Conservation (phyloP, 305 asterid species). For the Rubia balearica region DNA sequence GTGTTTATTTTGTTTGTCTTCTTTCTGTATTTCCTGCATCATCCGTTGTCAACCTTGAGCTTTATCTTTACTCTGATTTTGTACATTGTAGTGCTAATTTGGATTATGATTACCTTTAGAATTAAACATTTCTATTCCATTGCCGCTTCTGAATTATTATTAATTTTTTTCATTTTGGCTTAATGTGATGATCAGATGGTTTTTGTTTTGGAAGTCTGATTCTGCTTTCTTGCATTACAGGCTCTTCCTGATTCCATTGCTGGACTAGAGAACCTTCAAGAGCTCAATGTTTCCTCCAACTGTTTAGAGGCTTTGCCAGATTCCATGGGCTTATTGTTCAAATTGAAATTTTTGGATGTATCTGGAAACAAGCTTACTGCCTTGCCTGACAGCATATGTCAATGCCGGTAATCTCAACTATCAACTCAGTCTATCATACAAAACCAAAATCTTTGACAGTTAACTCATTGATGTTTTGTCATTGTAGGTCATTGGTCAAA, state of each 20-base stretch:
- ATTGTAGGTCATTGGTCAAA: constrained; percentile 42
- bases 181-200: not conserved
- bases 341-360: constrained; percentile 54
- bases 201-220: constrained; percentile 22
- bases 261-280: constrained; percentile 73
- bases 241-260: constrained; percentile 77
- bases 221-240: constrained; percentile 27
- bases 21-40: not conserved
- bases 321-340: constrained; percentile 67
- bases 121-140: not conserved
- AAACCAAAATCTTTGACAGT: not conserved
- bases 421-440: not conserved
- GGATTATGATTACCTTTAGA: not conserved
- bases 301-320: constrained; percentile 67
- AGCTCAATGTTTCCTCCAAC: constrained; percentile 73
- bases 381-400: constrained; percentile 87
- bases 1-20: not conserved
- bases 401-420: constrained; percentile 49
- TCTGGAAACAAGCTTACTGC: constrained; percentile 70
- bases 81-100: not conserved
- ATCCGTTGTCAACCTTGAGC: not conserved
- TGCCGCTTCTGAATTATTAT: constrained; percentile 22
- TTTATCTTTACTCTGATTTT: not conserved
- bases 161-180: constrained; percentile 10
- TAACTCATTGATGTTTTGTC: too few species aligned